phyloP scores from a whole-genome alignment of 164 flowering plant species.

The Brasenia schreberi region DNA sequence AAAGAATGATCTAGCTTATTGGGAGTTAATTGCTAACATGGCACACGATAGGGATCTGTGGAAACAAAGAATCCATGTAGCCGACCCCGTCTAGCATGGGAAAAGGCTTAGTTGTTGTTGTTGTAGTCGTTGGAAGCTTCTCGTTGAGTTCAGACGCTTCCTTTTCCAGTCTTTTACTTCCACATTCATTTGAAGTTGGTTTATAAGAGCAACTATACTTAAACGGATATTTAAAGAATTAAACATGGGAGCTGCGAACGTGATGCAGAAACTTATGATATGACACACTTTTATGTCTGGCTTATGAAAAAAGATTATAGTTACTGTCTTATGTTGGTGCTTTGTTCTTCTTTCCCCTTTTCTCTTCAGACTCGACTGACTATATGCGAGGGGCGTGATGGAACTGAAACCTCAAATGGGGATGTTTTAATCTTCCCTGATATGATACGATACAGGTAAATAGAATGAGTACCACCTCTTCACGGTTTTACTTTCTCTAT shows the following conservation, averaged over 20 bases:
- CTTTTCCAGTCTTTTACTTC: too few relatives aligned
- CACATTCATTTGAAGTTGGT: too few relatives aligned
- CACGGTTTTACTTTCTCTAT: background rate
- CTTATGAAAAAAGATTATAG: background rate
- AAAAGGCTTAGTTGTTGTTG: too few relatives aligned
- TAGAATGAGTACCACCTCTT: background rate
- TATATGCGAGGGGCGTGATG: constrained; percentile 49
- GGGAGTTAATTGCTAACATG: too few relatives aligned
- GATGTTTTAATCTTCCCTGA: constrained; percentile 83
- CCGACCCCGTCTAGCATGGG: too few relatives aligned
- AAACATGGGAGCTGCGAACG: background rate
- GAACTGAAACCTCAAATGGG: constrained; percentile 40
- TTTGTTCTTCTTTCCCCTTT: background rate
- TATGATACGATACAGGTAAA: constrained; percentile 73
- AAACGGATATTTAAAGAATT: too few relatives aligned
- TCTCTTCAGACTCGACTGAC: constrained; percentile 51
- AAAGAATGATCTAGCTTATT: too few relatives aligned
- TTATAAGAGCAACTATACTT: too few relatives aligned
- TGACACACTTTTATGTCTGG: background rate
- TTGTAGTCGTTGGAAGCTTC: too few relatives aligned
- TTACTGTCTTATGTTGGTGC: background rate
- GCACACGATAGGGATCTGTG: too few relatives aligned
- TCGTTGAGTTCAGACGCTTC: too few relatives aligned
- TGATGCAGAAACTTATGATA: background rate
- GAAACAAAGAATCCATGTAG: too few relatives aligned